Evolutionary conservation across 108 stramenopile species (phyloP), one percentile per base, ranked within the genome.

Genomic region (Halocafeteria seosinensis): DNA sequence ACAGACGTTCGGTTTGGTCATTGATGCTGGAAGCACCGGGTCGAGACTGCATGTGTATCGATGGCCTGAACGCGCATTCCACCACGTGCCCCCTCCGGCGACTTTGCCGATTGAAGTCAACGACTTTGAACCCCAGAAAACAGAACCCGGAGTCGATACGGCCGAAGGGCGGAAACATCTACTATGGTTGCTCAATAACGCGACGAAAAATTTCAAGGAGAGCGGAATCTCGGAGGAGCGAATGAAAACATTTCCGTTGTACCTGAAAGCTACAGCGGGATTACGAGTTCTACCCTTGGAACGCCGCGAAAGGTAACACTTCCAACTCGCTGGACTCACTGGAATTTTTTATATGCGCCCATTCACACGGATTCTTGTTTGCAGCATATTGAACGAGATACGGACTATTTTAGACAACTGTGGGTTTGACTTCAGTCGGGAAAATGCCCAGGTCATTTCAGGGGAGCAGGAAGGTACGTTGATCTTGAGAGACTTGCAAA

Each of bases 1-100:
- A n/a, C n/a, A n/a, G n/a, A n/a, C n/a, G n/a, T n/a, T n/a, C n/a
- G n/a, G n/a, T n/a, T 23, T 71, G 11, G 83, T 90, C 85, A 92
- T 92, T 52, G 91, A 92, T 69, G 89, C 89, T 23, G 91, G 93
- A 11, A 84, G 81, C 62, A 83, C 78, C 5, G 93, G 93, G 37
- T 81, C 77, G 35, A 74, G 92, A 17, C 73, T 92, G 68, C 93
- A 92, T 68, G 67, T 94, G 6, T 94, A 87, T 64, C 80, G 90
- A 72, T 91, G 76, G 71, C 25, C 36, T 29, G 34, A 42, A 34
- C 57, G 76, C 24, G 17, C 12, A 33, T 76, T 74, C 70, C 37
- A 42, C 33, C 32, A 33, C 31, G 27, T 78, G 0, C 77, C 77
- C 0, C 73, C 75, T 28, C 71, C 71, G 37, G 35, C 78, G 21